A percentile compares a stretch with the other conserved stretches of the same genome.
These are phyloP conservation scores for Bauhinia variegata DNA, from an alignment of 306 rosid genomes.

Conservation along the genomic window DNA sequence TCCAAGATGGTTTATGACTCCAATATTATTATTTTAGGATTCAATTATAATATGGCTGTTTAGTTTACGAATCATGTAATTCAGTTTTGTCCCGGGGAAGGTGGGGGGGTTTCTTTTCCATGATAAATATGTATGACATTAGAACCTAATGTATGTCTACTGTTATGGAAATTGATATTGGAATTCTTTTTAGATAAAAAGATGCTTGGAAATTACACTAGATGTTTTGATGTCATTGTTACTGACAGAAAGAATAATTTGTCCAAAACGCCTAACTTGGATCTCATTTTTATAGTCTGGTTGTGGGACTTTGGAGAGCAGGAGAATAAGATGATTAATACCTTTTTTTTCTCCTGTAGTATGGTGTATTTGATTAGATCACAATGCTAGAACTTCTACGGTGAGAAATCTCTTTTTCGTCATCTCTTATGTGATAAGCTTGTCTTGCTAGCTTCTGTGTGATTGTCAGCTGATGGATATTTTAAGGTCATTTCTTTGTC, in stretches of 20 bases:
- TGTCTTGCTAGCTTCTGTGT: no score
- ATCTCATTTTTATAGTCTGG: no score
- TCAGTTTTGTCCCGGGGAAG: no score
- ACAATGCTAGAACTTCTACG: not conserved
- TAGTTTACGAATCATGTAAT: conserved; percentile 29
- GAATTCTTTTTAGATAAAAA: not conserved
- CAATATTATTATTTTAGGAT: conserved; percentile 13
- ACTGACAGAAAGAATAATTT: conserved; percentile 6
- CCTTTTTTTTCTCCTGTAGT: not conserved
- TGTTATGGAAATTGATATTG: not conserved
- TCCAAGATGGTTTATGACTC: conserved; percentile 16
- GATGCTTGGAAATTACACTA: conserved; percentile 15
- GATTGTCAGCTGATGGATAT: no score
- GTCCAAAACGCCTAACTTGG: not conserved
- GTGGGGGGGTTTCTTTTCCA: conserved; percentile 25
- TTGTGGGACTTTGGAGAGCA: no score
- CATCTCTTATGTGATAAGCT: no score
- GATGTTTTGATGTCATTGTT: conserved; percentile 17
- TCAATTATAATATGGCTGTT: conserved; percentile 20
- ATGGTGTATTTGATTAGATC: not conserved
- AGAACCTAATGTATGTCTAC: conserved; percentile 6
- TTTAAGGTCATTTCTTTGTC: no score
- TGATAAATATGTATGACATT: not conserved
- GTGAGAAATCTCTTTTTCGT: no score
- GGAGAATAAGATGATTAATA: no score